phyloP scores from a whole-genome alignment of 768 basidiomycete species.

The Pleurotus sapidus region DNA sequence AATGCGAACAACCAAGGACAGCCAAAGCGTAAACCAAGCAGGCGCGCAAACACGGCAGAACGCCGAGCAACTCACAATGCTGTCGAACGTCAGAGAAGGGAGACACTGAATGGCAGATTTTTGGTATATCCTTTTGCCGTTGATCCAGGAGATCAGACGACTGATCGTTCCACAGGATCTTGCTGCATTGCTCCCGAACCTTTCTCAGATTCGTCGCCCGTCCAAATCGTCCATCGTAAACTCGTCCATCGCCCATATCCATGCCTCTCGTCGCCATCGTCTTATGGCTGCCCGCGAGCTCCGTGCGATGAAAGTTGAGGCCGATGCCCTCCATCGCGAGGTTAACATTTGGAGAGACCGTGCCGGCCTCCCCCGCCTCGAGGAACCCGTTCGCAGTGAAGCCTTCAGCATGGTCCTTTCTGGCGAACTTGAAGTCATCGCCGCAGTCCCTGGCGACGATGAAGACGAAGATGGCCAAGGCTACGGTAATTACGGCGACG shows the following conservation, averaged over 20 bases:
- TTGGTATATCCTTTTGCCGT: conserved; percentile 49
- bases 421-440: conserved; percentile 69
- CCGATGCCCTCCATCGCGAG: conserved; percentile 85
- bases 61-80: conserved; percentile 97
- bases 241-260: conserved; percentile 87
- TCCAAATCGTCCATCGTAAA: conserved; percentile 98
- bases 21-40: conserved; percentile 75
- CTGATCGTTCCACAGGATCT: conserved; percentile 60
- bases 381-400: conserved; percentile 71
- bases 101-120: conserved; percentile 92
- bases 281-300: conserved; percentile 80
- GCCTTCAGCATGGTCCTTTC: conserved; percentile 68
- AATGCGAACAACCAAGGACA: conserved; percentile 23
- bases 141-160: conserved; percentile 7
- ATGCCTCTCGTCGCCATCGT: conserved; percentile 78
- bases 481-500: conserved; percentile 37
- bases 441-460: conserved; percentile 44
- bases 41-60: conserved; percentile 95
- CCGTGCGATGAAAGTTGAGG: conserved; percentile 73
- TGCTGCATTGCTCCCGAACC: conserved; percentile 86
- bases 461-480: conserved; percentile 47
- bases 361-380: conserved; percentile 64
- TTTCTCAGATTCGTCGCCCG: conserved; percentile 88
- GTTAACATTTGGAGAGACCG: conserved; percentile 92
- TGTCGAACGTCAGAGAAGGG: conserved; percentile 89